Base-by-base conservation (phyloP, 169 alveolate species). In the Theileria orientalis region DNA sequence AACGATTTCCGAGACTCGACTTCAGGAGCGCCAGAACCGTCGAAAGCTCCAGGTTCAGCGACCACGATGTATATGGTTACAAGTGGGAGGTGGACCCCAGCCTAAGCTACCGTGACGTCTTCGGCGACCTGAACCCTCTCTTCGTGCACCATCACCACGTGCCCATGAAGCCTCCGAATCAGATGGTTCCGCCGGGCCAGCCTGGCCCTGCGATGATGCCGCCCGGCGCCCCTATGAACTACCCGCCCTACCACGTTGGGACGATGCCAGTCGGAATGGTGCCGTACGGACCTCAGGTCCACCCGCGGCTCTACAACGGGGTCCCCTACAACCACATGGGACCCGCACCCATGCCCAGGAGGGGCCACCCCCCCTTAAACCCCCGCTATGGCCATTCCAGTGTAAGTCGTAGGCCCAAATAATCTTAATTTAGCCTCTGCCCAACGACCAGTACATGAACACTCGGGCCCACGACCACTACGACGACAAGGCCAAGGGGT, bases 201-300 rank as follows among this genome's bases (percentile, higher is more conserved):
- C 33, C 41, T 73, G 42, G 33, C 19, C 44, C 61, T 29, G 78
- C 80, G 19, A 56, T 77, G 23, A 52, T 78, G 25, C 86, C 86
- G 7, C 79, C 40, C 52, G 83, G 76, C 2, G 46, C 70, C 13
- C 75, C 69, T 0, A 57, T 78, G 27, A 35, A 67, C 21, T 78
- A 78, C 32, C 86, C 86, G 0, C 69, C 83, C 27, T 78, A 78
- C 64, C 60, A 54, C n/a, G 32, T 78, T 16, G 82, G 83, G 5
- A 72, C 79, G 23, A 62, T 78, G 13, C 86, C 86, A 2, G 59
- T 78, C 25, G 74, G 52, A 32, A 37, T 78, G 66, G 63, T 78
- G 23, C 86, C 71, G 19, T 78, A 78, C 82, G 76, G 60, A 3
- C 66, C 79, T 23, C 79, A 78, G 64, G 23, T 69, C 33, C 61